A percentile compares a stretch with the other conserved stretches of the same genome.
These are phyloP conservation scores for Phytophthora sp. DNA, from an alignment of 352 stramenopile species.

Conservation along the genomic window DNA sequence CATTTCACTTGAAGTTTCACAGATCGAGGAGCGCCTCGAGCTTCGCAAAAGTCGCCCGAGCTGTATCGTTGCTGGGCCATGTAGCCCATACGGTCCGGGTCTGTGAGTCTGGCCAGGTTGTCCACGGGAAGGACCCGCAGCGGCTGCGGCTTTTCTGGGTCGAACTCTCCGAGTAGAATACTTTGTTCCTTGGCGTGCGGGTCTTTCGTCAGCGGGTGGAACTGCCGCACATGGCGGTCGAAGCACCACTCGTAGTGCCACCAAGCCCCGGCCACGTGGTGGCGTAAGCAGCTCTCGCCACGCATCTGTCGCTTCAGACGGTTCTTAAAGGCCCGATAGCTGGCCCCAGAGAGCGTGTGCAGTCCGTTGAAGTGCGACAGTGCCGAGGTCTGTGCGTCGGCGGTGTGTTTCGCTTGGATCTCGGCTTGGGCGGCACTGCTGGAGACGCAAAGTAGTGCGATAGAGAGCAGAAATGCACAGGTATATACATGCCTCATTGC, in stretches of 20 bases:
- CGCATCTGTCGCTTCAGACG: slow-evolving; percentile 64
- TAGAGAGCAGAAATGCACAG: slow-evolving; percentile 22
- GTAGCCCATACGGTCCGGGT: slow-evolving; percentile 67
- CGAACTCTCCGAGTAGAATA: slow-evolving; percentile 55
- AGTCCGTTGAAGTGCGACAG: slow-evolving; percentile 60
- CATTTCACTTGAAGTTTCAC: slow-evolving; percentile 72
- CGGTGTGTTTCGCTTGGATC: slow-evolving; percentile 10
- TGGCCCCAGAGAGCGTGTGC: slow-evolving; percentile 64
- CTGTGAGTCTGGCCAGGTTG: slow-evolving; percentile 42
- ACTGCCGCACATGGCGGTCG: slow-evolving; percentile 72
- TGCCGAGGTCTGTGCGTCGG: not conserved
- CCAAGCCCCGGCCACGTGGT: slow-evolving; percentile 67
- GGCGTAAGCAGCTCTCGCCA: slow-evolving; percentile 57
- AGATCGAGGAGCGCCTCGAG: slow-evolving; percentile 24
- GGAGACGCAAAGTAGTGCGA: slow-evolving; percentile 22
- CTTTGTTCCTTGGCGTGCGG: slow-evolving; percentile 32
- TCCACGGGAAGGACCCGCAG: slow-evolving; percentile 48
- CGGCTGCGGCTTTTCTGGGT: slow-evolving; percentile 34
- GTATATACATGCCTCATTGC: slow-evolving; percentile 15
- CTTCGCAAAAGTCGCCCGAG: slow-evolving; percentile 48
- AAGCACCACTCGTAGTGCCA: slow-evolving; percentile 91
- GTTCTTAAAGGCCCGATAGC: slow-evolving; percentile 74
- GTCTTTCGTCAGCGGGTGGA: slow-evolving; percentile 41
- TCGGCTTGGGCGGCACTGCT: slow-evolving; percentile 14
- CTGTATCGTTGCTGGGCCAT: slow-evolving; percentile 61